phyloP scores from a whole-genome alignment of 257 asterid genomes.

The Phtheirospermum japonicum region DNA sequence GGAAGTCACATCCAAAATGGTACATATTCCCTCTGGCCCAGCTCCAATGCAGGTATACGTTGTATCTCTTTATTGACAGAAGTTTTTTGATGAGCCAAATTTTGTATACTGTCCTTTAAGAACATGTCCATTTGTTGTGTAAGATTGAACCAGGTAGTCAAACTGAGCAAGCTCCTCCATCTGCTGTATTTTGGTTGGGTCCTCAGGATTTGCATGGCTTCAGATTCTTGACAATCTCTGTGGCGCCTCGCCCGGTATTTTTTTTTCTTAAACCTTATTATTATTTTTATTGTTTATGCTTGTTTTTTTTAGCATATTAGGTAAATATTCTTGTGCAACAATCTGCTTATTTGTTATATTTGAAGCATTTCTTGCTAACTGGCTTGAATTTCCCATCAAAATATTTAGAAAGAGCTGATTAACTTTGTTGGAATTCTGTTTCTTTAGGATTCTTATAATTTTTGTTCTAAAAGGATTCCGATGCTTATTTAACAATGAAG shows the following conservation, averaged over 20 bases:
- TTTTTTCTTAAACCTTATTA: constrained; percentile 22
- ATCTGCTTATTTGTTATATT: neutral
- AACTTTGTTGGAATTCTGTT: constrained; percentile 4
- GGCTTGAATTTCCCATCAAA: neutral
- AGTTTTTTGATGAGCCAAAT: constrained; percentile 9
- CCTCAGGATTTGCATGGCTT: constrained; percentile 80
- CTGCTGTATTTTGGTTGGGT: constrained; percentile 89
- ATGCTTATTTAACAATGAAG: constrained; percentile 13
- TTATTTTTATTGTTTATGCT: neutral
- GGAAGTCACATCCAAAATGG: constrained; percentile 90
- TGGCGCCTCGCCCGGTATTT: constrained; percentile 92
- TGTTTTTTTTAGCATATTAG: constrained; percentile 23
- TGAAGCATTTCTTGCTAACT: constrained; percentile 6
- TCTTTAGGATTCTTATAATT: constrained; percentile 5
- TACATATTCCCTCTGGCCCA: constrained; percentile 93
- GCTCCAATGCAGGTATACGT: constrained; percentile 94
- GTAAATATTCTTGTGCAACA: neutral
- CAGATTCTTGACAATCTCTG: constrained; percentile 88
- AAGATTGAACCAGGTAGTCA: constrained; percentile 98
- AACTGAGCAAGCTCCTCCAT: constrained; percentile 98
- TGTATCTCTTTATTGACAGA: constrained; percentile 23
- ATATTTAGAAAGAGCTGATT: neutral
- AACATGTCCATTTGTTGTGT: constrained; percentile 32
- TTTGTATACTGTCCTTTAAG: constrained; percentile 13
- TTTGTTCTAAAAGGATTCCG: neutral